Evolutionary conservation across 1,284 basidiomycete species (phyloP).

Genomic region (Ustilago crameri): DNA sequence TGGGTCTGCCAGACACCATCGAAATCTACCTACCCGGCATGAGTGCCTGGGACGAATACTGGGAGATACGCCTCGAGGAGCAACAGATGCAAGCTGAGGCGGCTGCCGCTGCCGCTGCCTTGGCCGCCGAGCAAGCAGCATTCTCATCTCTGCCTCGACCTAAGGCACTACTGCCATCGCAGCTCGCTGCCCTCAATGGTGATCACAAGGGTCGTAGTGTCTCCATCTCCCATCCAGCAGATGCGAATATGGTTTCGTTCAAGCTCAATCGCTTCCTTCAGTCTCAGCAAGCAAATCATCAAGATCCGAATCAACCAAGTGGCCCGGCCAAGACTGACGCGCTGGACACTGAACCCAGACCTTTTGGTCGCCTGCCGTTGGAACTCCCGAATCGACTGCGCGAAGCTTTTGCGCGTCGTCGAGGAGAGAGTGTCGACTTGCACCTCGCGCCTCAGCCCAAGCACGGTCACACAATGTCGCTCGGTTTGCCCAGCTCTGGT

Average conservation of each 20-base stretch:
- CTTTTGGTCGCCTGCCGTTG: slow-evolving; percentile 18
- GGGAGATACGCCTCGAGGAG: slow-evolving; percentile 39
- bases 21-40: slow-evolving; percentile 63
- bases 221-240: slow-evolving; percentile 54
- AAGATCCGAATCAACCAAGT: slow-evolving; percentile 12
- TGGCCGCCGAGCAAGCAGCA: slow-evolving; percentile 11
- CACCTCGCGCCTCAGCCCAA: slow-evolving; percentile 5
- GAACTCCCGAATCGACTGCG: slow-evolving; percentile 32
- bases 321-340: background rate
- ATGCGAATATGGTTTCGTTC: slow-evolving; percentile 47
- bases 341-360: background rate
- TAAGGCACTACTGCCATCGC: slow-evolving; percentile 11
- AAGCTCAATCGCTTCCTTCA: slow-evolving; percentile 55
- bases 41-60: slow-evolving; percentile 59
- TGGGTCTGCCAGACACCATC: slow-evolving; percentile 56
- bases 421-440: slow-evolving; percentile 20
- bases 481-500: slow-evolving; percentile 53
- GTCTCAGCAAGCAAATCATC: slow-evolving; percentile 24
- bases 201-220: slow-evolving; percentile 25
- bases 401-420: slow-evolving; percentile 34
- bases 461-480: slow-evolving; percentile 55
- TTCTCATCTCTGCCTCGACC: background rate
- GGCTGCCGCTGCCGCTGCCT: slow-evolving; percentile 6
- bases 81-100: slow-evolving; percentile 29
- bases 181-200: slow-evolving; percentile 4